A percentile compares a stretch with the other conserved stretches of the same genome.
Conservation (phyloP, 768 basidiomycete genomes). For the Panellus pusillus region DNA sequence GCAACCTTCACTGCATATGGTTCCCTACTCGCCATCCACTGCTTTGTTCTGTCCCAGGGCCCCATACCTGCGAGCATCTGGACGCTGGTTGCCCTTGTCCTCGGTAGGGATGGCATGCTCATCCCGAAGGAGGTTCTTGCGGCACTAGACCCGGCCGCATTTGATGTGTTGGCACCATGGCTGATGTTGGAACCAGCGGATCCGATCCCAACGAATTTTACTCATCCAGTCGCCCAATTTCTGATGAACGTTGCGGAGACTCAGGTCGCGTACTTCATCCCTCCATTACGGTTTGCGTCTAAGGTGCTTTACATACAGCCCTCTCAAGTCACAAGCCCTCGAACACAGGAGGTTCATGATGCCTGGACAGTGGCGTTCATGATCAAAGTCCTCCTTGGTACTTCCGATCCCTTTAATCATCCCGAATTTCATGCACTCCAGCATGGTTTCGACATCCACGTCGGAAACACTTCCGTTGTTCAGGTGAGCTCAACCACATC, state of each 20-base stretch:
- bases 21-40: conserved; percentile 2
- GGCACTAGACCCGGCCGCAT: conserved; percentile 1
- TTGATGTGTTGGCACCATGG: background rate
- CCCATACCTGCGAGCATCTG: conserved; percentile 6
- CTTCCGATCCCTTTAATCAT: too few species aligned
- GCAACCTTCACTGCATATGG: background rate
- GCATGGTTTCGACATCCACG: background rate
- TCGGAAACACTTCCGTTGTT: background rate
- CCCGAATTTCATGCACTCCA: background rate
- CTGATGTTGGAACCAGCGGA: background rate
- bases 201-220: background rate
- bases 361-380: background rate
- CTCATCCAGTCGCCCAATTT: background rate
- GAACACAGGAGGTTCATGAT: background rate
- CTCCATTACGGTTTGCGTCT: too few species aligned
- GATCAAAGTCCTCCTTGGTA: too few species aligned
- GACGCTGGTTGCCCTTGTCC: background rate
- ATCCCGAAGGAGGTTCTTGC: conserved; percentile 1
- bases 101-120: background rate
- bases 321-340: background rate
- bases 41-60: background rate
- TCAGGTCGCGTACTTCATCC: conserved; percentile 1
- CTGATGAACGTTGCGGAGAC: background rate
- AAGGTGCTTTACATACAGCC: too few species aligned
- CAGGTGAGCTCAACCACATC: too few species aligned